Percentiles rank a stretch among this genome's conserved stretches.
These are phyloP conservation scores for Syzygium syzygioides DNA, from an alignment of 441 rosid genomes.

Conservation along the genomic window DNA sequence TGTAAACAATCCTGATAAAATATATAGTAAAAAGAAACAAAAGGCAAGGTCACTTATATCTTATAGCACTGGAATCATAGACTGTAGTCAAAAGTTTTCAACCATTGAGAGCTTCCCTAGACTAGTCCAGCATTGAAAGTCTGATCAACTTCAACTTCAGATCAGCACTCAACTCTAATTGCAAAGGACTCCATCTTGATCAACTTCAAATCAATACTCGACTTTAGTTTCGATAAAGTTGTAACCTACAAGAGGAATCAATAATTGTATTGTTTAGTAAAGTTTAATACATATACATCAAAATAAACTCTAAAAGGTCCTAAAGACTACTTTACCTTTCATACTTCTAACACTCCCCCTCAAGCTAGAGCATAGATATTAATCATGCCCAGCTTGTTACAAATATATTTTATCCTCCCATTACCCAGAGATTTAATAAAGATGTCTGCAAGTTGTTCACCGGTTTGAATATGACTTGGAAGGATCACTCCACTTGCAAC, in stretches of 20 bases:
- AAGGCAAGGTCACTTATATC: background rate
- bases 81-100: background rate
- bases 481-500: background rate
- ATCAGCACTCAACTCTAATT: background rate
- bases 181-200: background rate
- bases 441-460: background rate
- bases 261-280: too few species aligned
- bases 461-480: accelerated
- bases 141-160: background rate
- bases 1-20: too few species aligned
- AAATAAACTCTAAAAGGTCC: too few species aligned
- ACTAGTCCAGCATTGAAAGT: background rate
- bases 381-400: background rate
- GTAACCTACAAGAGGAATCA: background rate
- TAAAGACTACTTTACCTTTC: background rate
- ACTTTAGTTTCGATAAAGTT: background rate
- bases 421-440: too few species aligned
- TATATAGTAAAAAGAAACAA: too few species aligned
- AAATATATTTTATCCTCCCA: too few species aligned
- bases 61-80: background rate
- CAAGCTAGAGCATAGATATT: background rate
- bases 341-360: background rate
- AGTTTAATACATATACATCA: too few species aligned
- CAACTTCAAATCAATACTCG: background rate
- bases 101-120: background rate